phyloP scores from a whole-genome alignment of 202 grass and related monocot species.

The Brachypodium distachyon region DNA sequence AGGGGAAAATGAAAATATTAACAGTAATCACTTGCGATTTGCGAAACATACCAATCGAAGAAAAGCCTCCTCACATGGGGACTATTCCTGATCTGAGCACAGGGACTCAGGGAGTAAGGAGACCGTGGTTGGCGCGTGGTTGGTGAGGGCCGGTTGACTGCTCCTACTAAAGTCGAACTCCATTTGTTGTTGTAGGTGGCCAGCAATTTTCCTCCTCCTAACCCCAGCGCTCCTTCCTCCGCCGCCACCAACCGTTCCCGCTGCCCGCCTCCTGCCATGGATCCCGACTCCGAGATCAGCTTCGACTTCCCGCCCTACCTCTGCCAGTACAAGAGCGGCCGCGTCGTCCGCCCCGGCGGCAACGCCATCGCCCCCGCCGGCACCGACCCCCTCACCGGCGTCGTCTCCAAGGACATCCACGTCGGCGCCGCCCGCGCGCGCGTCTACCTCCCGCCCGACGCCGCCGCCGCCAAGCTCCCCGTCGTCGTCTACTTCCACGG shows the following conservation, averaged over 20 bases:
- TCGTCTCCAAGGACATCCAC: slow-evolving; percentile 53
- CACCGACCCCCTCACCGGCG: slow-evolving; percentile 29
- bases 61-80: background rate
- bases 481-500: slow-evolving; percentile 65
- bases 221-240: background rate
- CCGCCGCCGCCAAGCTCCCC: slow-evolving; percentile 29
- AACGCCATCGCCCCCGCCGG: slow-evolving; percentile 17
- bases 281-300: slow-evolving; percentile 46
- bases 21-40: background rate
- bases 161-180: background rate
- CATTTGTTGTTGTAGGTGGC: slow-evolving; percentile 15
- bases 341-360: slow-evolving; percentile 40
- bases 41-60: background rate
- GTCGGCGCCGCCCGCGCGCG: slow-evolving; percentile 30
- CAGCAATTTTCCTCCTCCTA: background rate
- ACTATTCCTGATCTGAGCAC: too few relatives aligned
- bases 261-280: slow-evolving; percentile 23
- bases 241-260: slow-evolving; percentile 7
- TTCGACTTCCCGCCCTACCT: slow-evolving; percentile 58
- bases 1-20: background rate
- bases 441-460: slow-evolving; percentile 41
- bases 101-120: too few relatives aligned
- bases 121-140: background rate
- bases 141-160: background rate
- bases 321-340: slow-evolving; percentile 68